These are phyloP conservation scores for Neonectria ditissima DNA, from an alignment of 2,329 filamentous ascomycete species.

Conservation along the genomic window DNA sequence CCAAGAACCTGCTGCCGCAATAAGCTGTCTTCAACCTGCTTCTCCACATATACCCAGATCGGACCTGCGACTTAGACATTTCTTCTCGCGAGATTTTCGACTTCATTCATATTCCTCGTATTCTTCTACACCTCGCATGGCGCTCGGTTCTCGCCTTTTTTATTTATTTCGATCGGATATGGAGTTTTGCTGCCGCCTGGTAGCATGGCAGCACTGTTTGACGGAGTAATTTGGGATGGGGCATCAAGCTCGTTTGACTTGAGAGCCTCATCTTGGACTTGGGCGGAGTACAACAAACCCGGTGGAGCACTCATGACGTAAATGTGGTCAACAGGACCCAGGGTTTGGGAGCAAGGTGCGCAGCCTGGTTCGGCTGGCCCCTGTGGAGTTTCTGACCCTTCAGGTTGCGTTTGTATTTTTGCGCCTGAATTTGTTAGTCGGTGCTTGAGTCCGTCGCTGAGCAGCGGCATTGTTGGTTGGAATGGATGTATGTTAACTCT, in stretches of 20 bases:
- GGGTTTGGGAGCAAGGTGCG: slow-evolving; percentile 34
- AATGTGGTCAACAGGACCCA: slow-evolving; percentile 30
- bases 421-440: slow-evolving; percentile 18
- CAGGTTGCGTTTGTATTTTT: slow-evolving; percentile 26
- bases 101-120: slow-evolving; percentile 32
- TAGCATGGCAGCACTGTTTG: slow-evolving; percentile 34
- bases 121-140: slow-evolving; percentile 28
- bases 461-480: slow-evolving; percentile 37
- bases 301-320: slow-evolving; percentile 42
- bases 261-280: slow-evolving; percentile 44
- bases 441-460: slow-evolving; percentile 24
- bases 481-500: slow-evolving; percentile 39
- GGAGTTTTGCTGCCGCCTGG: slow-evolving; percentile 16
- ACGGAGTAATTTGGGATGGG: slow-evolving; percentile 41
- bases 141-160: slow-evolving; percentile 35
- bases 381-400: slow-evolving; percentile 24
- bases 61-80: slow-evolving; percentile 42
- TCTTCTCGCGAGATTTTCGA: slow-evolving; percentile 44
- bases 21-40: slow-evolving; percentile 49
- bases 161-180: slow-evolving; percentile 23
- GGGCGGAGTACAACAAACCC: slow-evolving; percentile 43
- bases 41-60: slow-evolving; percentile 34
- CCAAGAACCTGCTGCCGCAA: slow-evolving; percentile 74
- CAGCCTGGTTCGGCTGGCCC: slow-evolving; percentile 33
- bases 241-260: slow-evolving; percentile 39